phyloP scores from a whole-genome alignment of 306 rosid genomes.

The Quercus rubra region DNA sequence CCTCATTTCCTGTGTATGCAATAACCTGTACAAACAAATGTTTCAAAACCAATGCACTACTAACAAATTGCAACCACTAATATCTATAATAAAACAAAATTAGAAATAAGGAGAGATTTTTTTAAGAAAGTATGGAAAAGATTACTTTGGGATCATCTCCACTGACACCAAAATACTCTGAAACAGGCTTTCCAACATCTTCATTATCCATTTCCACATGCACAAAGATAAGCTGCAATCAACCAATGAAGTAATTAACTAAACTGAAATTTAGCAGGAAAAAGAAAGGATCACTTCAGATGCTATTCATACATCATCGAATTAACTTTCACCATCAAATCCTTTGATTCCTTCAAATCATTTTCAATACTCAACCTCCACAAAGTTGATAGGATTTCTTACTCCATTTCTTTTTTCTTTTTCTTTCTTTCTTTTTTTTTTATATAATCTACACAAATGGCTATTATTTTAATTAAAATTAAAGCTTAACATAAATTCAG shows the following conservation, averaged over 20 bases:
- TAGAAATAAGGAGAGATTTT: neutral
- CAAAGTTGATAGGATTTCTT: neutral
- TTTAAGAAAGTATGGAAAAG: slow-evolving; percentile 12
- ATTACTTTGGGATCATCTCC: slow-evolving; percentile 73
- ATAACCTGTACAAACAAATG: slow-evolving; percentile 48
- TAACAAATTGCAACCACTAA: slow-evolving; percentile 6
- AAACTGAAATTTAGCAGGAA: neutral
- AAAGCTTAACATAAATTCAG: neutral
- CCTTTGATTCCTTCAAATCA: neutral
- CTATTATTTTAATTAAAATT: neutral
- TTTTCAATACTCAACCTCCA: neutral
- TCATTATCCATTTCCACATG: slow-evolving; percentile 78
- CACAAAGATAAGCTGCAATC: slow-evolving; percentile 82
- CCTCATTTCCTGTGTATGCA: slow-evolving; percentile 88
- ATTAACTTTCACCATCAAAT: neutral
- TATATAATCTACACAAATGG: neutral
- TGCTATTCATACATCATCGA: neutral
- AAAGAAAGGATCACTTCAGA: neutral
- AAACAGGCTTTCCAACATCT: slow-evolving; percentile 87
- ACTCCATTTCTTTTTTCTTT: neutral
- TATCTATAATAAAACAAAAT: slow-evolving; percentile 1
- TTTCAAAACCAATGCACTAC: neutral
- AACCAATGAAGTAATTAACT: slow-evolving; percentile 4
- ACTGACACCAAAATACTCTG: slow-evolving; percentile 86
- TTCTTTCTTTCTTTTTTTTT: neutral